phyloP scores from a whole-genome alignment of 2,329 filamentous ascomycete genomes.

The Xylaria sp. region DNA sequence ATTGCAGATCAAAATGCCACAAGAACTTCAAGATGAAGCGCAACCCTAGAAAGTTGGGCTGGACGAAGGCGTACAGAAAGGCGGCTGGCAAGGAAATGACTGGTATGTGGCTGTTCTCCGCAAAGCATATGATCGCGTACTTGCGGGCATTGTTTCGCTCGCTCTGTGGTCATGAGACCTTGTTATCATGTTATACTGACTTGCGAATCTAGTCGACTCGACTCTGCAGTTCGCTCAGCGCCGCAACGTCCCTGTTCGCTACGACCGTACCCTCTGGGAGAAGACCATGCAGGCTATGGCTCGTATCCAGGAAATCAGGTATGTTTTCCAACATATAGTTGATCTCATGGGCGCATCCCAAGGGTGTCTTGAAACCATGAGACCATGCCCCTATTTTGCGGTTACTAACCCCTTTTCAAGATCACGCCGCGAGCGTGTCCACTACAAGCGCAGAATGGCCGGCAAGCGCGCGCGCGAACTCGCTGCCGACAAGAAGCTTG shows the following conservation, averaged over 20 bases:
- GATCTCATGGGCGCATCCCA: background rate
- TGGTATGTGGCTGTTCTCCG: slow-evolving; percentile 6
- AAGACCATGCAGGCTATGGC: slow-evolving; percentile 91
- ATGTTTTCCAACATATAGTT: background rate
- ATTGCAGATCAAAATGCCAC: slow-evolving; percentile 21
- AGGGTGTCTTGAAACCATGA: background rate
- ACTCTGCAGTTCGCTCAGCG: slow-evolving; percentile 88
- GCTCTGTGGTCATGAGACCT: background rate
- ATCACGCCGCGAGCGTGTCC: slow-evolving; percentile 74
- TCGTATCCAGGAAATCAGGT: slow-evolving; percentile 39
- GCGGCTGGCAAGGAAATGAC: slow-evolving; percentile 68
- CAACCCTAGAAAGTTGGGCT: slow-evolving; percentile 92
- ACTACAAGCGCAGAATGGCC: slow-evolving; percentile 90
- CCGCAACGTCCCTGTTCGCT: slow-evolving; percentile 90
- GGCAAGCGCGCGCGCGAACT: slow-evolving; percentile 82
- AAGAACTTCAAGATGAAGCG: slow-evolving; percentile 67
- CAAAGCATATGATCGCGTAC: background rate
- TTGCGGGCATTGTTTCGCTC: background rate
- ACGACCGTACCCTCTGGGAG: slow-evolving; percentile 85
- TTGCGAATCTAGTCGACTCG: slow-evolving; percentile 61
- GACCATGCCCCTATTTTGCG: background rate
- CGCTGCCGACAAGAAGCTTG: slow-evolving; percentile 76
- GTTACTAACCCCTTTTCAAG: slow-evolving; percentile 9
- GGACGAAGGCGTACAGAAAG: slow-evolving; percentile 62
- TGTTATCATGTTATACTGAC: background rate